phyloP scores from a whole-genome alignment of 768 basidiomycete species.

The Pleurotus citrinopileatus region DNA sequence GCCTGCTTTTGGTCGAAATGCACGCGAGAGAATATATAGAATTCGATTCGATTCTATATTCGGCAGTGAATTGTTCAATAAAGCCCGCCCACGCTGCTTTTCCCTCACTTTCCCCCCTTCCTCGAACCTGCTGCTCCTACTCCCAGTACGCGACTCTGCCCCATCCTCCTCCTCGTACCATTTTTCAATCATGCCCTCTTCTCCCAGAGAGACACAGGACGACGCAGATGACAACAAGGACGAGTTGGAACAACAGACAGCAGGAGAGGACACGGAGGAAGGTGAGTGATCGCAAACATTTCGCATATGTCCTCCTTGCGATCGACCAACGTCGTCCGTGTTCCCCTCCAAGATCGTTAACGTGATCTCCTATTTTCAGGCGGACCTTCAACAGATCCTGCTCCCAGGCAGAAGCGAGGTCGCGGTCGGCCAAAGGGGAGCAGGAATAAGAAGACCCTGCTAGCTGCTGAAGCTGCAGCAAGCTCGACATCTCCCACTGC shows the following conservation, averaged over 20 bases:
- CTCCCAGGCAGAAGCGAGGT: slow-evolving; percentile 63
- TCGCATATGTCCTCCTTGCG: slow-evolving; percentile 10
- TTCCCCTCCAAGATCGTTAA: slow-evolving; percentile 7
- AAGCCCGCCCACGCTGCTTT: slow-evolving; percentile 65
- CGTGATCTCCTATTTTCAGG: slow-evolving; percentile 26
- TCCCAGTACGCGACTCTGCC: slow-evolving; percentile 29
- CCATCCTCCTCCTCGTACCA: slow-evolving; percentile 35
- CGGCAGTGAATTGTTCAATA: slow-evolving; percentile 74
- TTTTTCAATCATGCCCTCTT: slow-evolving; percentile 54
- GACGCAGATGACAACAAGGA: slow-evolving; percentile 52
- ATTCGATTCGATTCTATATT: slow-evolving; percentile 60
- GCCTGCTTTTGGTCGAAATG: slow-evolving; percentile 52
- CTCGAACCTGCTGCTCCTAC: slow-evolving; percentile 37
- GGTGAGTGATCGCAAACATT: slow-evolving; percentile 8
- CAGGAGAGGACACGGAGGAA: slow-evolving; percentile 15
- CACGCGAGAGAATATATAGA: slow-evolving; percentile 56
- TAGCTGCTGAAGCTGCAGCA: slow-evolving; percentile 24
- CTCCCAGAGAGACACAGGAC: slow-evolving; percentile 50
- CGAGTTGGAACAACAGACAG: slow-evolving; percentile 42
- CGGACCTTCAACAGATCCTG: slow-evolving; percentile 34
- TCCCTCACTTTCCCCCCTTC: slow-evolving; percentile 54
- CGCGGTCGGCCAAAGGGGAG: slow-evolving; percentile 89
- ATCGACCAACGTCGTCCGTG: neutral
- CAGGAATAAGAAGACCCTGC: slow-evolving; percentile 58
- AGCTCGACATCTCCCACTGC: slow-evolving; percentile 32